phyloP scores from a whole-genome alignment of 192 early-diverging fungal genomes.

The Chytriomyces sp. region DNA sequence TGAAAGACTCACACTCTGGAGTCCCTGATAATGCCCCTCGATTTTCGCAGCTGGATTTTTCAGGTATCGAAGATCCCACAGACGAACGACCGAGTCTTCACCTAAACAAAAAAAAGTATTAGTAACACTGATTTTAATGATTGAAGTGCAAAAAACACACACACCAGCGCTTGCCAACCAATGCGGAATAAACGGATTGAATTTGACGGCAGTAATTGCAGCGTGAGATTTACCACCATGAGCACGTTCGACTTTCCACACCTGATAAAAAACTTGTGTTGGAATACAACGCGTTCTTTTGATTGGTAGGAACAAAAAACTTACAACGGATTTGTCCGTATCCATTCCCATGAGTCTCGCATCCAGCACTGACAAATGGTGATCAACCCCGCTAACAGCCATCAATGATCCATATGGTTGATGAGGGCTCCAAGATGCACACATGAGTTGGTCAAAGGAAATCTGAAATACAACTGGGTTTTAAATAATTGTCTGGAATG shows the following conservation, averaged over 20 bases:
- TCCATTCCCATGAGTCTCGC: constrained; percentile 41
- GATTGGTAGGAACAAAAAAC: neutral
- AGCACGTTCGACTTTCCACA: constrained; percentile 57
- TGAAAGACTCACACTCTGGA: constrained; percentile 46
- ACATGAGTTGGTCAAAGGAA: constrained; percentile 43
- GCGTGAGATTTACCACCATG: constrained; percentile 43
- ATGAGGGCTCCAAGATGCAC: constrained; percentile 52
- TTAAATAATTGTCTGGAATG: no score
- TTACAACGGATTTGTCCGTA: constrained; percentile 28
- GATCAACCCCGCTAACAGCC: constrained; percentile 45
- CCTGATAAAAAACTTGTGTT: constrained; percentile 14
- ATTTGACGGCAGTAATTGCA: constrained; percentile 60
- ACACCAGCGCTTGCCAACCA: constrained; percentile 70
- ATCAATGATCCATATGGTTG: constrained; percentile 42
- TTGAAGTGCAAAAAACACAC: neutral
- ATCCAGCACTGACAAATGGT: constrained; percentile 48
- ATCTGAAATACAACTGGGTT: no score
- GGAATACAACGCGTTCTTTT: neutral
- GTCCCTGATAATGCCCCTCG: constrained; percentile 56
- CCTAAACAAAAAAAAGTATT: no score
- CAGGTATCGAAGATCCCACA: constrained; percentile 76
- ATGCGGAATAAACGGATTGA: constrained; percentile 78
- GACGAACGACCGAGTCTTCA: constrained; percentile 61
- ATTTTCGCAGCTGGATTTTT: constrained; percentile 55
- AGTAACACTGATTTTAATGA: neutral